Evolutionary conservation across 768 basidiomycete species (phyloP).

Genomic region (Termitomyces sp.): DNA sequence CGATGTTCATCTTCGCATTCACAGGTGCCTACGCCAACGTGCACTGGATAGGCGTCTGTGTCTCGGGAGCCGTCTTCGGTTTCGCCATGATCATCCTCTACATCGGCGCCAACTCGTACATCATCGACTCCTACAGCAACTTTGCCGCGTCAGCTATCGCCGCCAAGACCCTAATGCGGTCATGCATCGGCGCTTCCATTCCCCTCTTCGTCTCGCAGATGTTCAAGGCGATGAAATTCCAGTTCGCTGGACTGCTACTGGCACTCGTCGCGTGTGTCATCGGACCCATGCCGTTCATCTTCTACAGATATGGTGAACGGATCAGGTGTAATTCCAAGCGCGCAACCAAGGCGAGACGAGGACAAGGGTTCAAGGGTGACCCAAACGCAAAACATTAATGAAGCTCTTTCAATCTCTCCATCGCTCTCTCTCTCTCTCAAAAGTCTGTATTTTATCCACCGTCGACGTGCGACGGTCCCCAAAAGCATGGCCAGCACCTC

Average conservation of each 20-base stretch:
- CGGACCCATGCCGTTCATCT: conserved; percentile 35
- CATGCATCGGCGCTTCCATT: conserved; percentile 31
- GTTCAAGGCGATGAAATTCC: conserved; percentile 36
- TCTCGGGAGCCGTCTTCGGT: conserved; percentile 33
- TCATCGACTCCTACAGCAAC: conserved; percentile 35
- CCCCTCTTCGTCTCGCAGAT: conserved; percentile 37
- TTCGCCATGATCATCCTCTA: conserved; percentile 38
- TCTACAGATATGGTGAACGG: conserved; percentile 32
- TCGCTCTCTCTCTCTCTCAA: too few relatives aligned
- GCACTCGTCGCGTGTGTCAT: conserved; percentile 28
- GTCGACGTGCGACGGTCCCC: not conserved
- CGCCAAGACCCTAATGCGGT: conserved; percentile 37
- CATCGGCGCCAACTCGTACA: conserved; percentile 39
- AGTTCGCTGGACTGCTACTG: conserved; percentile 32
- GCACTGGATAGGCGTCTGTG: conserved; percentile 31
- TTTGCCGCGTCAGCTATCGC: conserved; percentile 44
- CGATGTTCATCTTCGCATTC: conserved; percentile 40
- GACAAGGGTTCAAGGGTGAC: conserved; percentile 8
- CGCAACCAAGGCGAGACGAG: conserved; percentile 7
- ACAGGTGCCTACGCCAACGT: conserved; percentile 35
- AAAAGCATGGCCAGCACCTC: conserved; percentile 7
- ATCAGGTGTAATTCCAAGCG: conserved; percentile 28
- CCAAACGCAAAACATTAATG: conserved; percentile 1
- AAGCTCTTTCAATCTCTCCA: not conserved
- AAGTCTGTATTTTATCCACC: not conserved